Conservation (phyloP, 208 protist genomes). For the Leptomonas seymouri region DNA sequence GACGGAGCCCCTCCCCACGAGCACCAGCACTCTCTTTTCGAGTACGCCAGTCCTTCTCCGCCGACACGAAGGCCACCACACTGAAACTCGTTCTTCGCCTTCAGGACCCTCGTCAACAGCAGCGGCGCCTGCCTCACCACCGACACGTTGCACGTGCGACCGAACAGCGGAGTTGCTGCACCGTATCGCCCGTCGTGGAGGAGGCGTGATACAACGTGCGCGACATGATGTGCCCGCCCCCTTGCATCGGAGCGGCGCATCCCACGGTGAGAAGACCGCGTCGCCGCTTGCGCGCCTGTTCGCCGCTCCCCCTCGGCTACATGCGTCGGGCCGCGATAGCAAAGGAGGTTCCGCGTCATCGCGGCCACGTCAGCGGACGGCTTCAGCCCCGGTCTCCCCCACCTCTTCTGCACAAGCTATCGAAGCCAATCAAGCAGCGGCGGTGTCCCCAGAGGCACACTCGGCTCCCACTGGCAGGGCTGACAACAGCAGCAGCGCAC, state of each 20-base stretch:
- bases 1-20: too few species aligned
- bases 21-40: not conserved
- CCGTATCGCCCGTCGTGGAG: conserved; percentile 23
- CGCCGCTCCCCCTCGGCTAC: conserved; percentile 7
- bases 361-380: not conserved
- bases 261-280: not conserved
- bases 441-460: not conserved
- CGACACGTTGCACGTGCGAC: not conserved
- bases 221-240: not conserved
- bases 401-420: not conserved
- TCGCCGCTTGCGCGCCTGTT: conserved; percentile 21
- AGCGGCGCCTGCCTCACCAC: not conserved
- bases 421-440: not conserved
- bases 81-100: not conserved
- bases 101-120: not conserved
- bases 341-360: not conserved
- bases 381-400: not conserved
- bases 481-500: not conserved
- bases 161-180: conserved; percentile 27
- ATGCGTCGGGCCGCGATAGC: too few species aligned
- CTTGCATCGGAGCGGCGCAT: not conserved
- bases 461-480: not conserved
- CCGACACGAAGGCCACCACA: not conserved
- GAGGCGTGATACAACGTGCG: conserved; percentile 7
- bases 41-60: not conserved